Evolutionary conservation across 495 filamentous ascomycete species (phyloP), one percentile per base, ranked within the genome.

Genomic region (Neurospora cerealis): DNA sequence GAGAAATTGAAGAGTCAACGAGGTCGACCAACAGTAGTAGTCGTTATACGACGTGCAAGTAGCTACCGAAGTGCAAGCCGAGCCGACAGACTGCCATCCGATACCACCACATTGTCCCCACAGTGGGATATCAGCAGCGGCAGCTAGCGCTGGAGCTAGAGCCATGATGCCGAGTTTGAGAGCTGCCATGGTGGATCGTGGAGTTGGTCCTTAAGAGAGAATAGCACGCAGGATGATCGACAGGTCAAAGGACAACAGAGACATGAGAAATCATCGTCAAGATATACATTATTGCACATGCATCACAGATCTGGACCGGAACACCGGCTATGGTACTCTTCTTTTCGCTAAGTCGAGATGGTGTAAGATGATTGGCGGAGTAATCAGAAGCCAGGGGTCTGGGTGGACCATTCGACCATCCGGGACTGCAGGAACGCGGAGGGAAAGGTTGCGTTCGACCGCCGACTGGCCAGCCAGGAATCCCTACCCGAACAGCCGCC

Each of bases 391-490:
- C 21, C 41, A 70, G 71, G 72, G 48, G 75, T 38, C 46, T 13
- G 38, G 39, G 71, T 74, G 75, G 73, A 28, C 54, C 69, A 28
- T 69, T 73, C 74, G 15, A 37, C n/a, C 38, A 5, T 71, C 2
- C 70, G 54, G 15, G 15, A 75, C 80, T 81, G 71, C 74, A 79
- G 79, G 80, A 78, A 73, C 75, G 74, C 80, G 80, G 80, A 81
- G 72, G 80, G 71, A 79, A 74, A 40, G 3, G 48, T 36, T 75
- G 79, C 79, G 79, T 40, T 71, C 44, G 40, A 62, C 21, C 38
- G 36, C 19, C 32, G 11, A 54, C 28, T 36, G 40, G 40, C 28
- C 32, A 44, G 69, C 40, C 39, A 36, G 73, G 78, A 77, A 74
- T 76, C 32, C 48, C 19, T 74, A 74, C 39, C 79, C 75, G 78